These are phyloP conservation scores for Trypanosomatidae sp. DNA, from an alignment of 208 protist species.

Conservation along the genomic window DNA sequence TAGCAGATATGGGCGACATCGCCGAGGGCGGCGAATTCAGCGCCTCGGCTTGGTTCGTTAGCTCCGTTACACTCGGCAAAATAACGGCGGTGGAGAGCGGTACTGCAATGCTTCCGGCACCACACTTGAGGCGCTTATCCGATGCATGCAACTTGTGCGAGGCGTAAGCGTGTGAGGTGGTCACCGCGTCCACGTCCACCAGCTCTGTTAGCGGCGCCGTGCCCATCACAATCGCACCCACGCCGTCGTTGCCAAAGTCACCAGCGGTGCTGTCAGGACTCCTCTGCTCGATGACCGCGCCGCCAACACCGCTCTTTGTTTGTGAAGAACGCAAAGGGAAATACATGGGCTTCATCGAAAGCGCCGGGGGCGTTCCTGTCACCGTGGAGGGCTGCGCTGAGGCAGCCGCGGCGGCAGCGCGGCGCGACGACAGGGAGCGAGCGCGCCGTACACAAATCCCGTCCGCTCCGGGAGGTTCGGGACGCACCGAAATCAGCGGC, in stretches of 20 bases:
- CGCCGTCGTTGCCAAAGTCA: not conserved
- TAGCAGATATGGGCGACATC: not conserved
- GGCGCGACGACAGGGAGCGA: not conserved
- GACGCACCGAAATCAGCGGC: not conserved
- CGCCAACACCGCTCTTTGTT: not conserved
- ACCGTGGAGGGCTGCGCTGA: no score
- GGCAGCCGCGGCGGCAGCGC: not conserved
- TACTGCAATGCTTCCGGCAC: not conserved
- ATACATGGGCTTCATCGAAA: not conserved
- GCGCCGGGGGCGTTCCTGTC: not conserved
- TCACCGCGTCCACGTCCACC: not conserved
- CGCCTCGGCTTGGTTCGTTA: not conserved
- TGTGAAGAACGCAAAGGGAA: not conserved
- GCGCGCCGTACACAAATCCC: conserved; percentile 1
- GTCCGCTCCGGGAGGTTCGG: not conserved
- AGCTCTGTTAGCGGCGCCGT: not conserved
- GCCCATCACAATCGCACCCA: conserved; percentile 1
- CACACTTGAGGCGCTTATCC: not conserved
- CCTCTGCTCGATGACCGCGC: not conserved
- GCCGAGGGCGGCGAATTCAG: conserved; percentile 9
- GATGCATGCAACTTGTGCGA: not conserved
- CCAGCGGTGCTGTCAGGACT: not conserved
- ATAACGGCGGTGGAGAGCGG: not conserved
- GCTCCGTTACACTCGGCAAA: not conserved
- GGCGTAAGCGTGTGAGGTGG: not conserved